A percentile compares a stretch with the other conserved stretches of the same genome.
Conservation (phyloP, 2,329 filamentous ascomycete genomes). For the Fusarium newnesense region DNA sequence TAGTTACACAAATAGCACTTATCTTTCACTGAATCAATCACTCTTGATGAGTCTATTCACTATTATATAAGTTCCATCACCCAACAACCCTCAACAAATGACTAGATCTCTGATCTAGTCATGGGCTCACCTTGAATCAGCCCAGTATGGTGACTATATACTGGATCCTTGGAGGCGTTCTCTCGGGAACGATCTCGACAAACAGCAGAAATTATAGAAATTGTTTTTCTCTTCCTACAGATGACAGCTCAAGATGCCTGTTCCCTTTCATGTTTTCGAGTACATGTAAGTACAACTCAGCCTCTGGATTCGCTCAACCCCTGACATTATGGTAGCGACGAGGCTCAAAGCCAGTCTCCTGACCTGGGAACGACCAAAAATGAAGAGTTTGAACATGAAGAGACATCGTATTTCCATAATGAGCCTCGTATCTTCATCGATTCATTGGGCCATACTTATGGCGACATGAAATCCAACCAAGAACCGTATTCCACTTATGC, state of each 20-base stretch:
- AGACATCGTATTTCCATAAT: neutral
- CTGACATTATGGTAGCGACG: neutral
- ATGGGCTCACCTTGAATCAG: constrained; percentile 25
- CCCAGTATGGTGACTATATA: neutral
- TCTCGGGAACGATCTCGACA: fast-evolving
- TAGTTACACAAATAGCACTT: neutral
- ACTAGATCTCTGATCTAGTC: neutral
- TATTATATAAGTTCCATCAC: neutral
- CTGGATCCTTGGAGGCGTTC: neutral
- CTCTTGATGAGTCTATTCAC: neutral
- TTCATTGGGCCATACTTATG: neutral
- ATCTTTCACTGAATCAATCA: neutral
- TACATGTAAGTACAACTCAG: neutral
- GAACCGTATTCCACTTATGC: neutral
- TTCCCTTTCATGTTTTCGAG: neutral
- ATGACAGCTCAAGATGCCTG: neutral
- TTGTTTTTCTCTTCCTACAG: neutral
- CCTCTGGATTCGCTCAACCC: too few relatives aligned
- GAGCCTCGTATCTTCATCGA: neutral
- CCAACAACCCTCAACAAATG: neutral
- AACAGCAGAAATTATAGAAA: too few relatives aligned
- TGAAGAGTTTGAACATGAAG: neutral
- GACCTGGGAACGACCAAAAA: too few relatives aligned
- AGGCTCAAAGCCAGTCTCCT: neutral
- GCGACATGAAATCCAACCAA: neutral